Conservation (phyloP, 2,329 filamentous ascomycete species). For the Neocucurbitaria cava region DNA sequence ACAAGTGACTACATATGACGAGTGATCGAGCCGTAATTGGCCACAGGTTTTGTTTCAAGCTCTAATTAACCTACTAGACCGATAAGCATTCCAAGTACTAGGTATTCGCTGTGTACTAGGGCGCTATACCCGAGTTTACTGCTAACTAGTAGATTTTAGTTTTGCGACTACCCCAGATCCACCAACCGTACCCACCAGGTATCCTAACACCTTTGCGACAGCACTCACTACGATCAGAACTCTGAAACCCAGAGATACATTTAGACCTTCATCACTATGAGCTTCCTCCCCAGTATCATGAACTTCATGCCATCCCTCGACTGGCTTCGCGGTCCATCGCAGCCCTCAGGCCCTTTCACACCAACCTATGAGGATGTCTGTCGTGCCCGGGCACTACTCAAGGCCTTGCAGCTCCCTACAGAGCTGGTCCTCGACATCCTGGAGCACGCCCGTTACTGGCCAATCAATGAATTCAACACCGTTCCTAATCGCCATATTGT, state of each 20-base stretch:
- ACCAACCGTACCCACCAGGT: neutral
- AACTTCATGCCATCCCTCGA: slow-evolving; percentile 1
- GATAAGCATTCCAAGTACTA: too few relatives aligned
- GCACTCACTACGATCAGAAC: neutral
- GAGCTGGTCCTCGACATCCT: slow-evolving; percentile 41
- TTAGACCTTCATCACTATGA: slow-evolving; percentile 1
- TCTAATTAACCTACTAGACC: too few relatives aligned
- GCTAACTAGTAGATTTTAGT: too few relatives aligned
- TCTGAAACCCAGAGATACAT: neutral
- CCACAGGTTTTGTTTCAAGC: too few relatives aligned
- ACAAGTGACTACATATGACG: too few relatives aligned
- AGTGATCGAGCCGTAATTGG: too few relatives aligned
- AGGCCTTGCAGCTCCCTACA: slow-evolving; percentile 31
- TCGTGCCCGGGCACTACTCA: slow-evolving; percentile 29
- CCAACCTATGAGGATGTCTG: slow-evolving; percentile 34
- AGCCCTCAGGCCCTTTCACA: neutral
- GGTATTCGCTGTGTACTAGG: too few relatives aligned
- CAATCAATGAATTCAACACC: slow-evolving; percentile 6
- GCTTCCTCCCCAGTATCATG: neutral
- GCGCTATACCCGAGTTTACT: too few relatives aligned
- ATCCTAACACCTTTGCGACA: neutral
- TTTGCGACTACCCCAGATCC: neutral
- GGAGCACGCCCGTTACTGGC: slow-evolving; percentile 37
- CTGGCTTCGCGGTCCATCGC: slow-evolving; percentile 1
- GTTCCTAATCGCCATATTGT: neutral